Evolutionary conservation across 2,329 filamentous ascomycete genomes (phyloP), one percentile per base, ranked within the genome.

Genomic region (Emmonsia crescens): DNA sequence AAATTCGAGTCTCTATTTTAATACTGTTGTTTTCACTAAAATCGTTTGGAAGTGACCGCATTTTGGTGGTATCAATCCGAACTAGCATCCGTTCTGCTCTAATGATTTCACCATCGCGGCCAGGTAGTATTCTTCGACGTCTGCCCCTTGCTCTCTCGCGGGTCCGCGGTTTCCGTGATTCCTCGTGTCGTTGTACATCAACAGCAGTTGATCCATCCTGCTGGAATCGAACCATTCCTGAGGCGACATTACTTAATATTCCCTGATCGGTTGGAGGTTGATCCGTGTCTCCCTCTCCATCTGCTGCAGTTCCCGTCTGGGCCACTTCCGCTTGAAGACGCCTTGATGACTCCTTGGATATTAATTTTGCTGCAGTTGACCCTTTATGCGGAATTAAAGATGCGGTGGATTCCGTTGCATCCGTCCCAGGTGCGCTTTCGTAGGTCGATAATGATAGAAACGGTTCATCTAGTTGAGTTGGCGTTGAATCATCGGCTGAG

Each of bases 41-140:
- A 62, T 87, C 83, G 6, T 81, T 78, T 0, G 83, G 80, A 9
- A 86, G 73, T 3, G 80, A 75, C 64, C 80, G 78, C 48, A 77
- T 68, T 57, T 46, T 29, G 6, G 77, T 79, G 48, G 77, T 77
- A 66, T 86, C 85, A 29, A 86, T 79, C 27, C 83, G 79, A 24
- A 88, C 81, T 27, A 88, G 79, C 85, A 88, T 88, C 63, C 82
- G 83, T 68, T 87, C 85, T 72, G 85, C 85, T 71, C 87, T 87
- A 62, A 88, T 76, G 59, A 88, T 83, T 64, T 86, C 80, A 5
- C 85, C 85, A 61, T 60, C 55, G 2, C 58, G 64, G 40, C 48
- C 54, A 21, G 61, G 29, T n/a, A 52, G 38, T 48, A 62, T 52
- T 66, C 66, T 52, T 65, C 65, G 61, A 21, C 40, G 42, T 62